A percentile compares a stretch with the other conserved stretches of the same genome.
Conservation (phyloP, 2,329 filamentous ascomycete genomes). For the Trichoderma atrobrunneum region DNA sequence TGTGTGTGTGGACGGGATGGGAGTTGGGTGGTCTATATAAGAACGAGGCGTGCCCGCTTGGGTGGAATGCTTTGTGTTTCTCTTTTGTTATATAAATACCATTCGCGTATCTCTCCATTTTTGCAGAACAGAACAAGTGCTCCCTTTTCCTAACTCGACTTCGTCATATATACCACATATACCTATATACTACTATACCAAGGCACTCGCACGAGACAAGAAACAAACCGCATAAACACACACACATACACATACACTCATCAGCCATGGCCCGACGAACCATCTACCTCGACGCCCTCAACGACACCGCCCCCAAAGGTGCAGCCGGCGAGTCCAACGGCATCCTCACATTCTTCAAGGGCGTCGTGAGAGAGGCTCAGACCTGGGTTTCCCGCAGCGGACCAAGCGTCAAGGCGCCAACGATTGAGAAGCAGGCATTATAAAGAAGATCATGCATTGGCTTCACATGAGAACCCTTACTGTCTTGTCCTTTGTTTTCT, state of each 20-base stretch:
- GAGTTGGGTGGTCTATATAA: neutral
- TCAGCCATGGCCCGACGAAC: constrained; percentile 18
- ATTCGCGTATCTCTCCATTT: neutral
- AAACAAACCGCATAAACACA: neutral
- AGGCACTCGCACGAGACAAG: neutral
- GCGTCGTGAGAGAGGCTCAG: constrained; percentile 16
- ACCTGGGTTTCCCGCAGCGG: constrained; percentile 7
- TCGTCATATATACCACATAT: neutral
- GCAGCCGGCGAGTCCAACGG: neutral
- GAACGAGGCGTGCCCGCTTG: neutral
- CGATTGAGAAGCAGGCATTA: constrained; percentile 14
- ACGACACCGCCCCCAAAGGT: neutral
- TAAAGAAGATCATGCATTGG: neutral
- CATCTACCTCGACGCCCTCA: constrained; percentile 19
- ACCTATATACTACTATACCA: too few relatives aligned
- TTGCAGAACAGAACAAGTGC: too few relatives aligned
- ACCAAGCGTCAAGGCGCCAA: constrained; percentile 7
- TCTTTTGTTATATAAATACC: neutral
- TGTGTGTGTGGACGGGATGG: neutral
- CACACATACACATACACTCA: neutral
- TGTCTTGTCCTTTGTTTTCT: neutral
- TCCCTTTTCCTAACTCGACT: neutral
- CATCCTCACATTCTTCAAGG: constrained; percentile 15
- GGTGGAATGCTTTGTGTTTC: neutral
- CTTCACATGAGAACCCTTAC: neutral